Conservation (phyloP, 345 rosid genomes). For the Anastatica hierochuntica region DNA sequence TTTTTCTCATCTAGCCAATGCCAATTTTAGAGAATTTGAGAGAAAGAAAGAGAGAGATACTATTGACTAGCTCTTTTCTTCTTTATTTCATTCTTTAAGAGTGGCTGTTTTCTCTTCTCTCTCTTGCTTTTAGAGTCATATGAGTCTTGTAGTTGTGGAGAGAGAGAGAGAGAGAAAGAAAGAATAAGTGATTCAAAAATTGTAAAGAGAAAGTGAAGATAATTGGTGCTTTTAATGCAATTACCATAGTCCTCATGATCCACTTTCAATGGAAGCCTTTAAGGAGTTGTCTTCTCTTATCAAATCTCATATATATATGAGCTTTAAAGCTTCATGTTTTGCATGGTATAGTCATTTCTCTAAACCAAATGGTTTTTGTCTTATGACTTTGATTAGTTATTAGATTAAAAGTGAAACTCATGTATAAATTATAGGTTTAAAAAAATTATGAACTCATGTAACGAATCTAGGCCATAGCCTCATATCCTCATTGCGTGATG, state of each 20-base stretch:
- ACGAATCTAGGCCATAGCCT: too few species aligned
- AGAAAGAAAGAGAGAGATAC: conserved; percentile 20
- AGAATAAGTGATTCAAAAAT: conserved; percentile 31
- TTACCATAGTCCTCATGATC: conserved; percentile 33
- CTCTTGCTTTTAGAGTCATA: conserved; percentile 50
- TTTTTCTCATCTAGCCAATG: conserved; percentile 14
- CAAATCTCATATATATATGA: conserved; percentile 5
- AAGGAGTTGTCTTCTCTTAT: conserved; percentile 12
- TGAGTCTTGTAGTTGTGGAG: conserved; percentile 24
- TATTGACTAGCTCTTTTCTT: conserved; percentile 24
- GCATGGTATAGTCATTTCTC: conserved; percentile 5
- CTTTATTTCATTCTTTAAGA: conserved; percentile 40
- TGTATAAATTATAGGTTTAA: not conserved
- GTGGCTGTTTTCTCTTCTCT: conserved; percentile 27
- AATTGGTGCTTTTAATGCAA: conserved; percentile 39
- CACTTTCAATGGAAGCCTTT: conserved; percentile 18
- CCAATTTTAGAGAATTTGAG: conserved; percentile 16
- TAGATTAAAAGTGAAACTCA: not conserved
- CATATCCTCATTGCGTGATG: too few species aligned
- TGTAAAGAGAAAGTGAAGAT: conserved; percentile 36
- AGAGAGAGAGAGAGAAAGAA: too few species aligned
- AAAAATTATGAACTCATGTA: too few species aligned
- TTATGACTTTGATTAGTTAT: not conserved
- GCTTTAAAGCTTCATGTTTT: conserved; percentile 6
- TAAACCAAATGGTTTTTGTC: not conserved